Percentiles rank a stretch among this genome's conserved stretches.
phyloP scores from a whole-genome alignment of 73 alveolate genomes.

The Paramecium bursaria region DNA sequence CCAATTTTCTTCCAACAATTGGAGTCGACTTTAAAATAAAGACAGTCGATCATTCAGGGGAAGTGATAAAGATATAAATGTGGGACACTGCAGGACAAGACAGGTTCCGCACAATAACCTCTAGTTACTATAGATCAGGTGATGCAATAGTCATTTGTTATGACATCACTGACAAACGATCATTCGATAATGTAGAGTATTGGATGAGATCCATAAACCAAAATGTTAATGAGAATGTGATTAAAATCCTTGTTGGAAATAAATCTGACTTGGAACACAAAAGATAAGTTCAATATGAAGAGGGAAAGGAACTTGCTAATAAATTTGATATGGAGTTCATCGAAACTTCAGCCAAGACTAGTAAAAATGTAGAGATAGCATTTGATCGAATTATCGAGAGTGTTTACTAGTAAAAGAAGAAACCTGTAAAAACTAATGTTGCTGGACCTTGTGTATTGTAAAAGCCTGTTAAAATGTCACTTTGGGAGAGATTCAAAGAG shows the following conservation, averaged over 20 bases:
- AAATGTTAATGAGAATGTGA: conserved; percentile 28
- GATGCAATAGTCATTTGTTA: conserved; percentile 73
- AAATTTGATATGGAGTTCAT: not conserved
- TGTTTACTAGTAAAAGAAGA: conserved; percentile 10
- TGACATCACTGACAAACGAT: conserved; percentile 72
- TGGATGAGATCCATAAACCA: conserved; percentile 70
- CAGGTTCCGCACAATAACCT: conserved; percentile 66
- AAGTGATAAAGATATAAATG: conserved; percentile 36
- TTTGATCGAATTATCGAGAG: conserved; percentile 50
- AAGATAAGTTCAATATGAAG: not conserved
- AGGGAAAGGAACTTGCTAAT: not conserved
- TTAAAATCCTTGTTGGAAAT: not conserved
- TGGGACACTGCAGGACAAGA: conserved; percentile 71
- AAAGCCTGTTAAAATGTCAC: not conserved
- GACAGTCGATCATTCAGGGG: conserved; percentile 53
- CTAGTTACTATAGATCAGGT: conserved; percentile 67
- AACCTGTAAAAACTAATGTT: not conserved
- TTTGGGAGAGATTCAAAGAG: not conserved
- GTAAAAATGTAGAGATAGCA: conserved; percentile 58
- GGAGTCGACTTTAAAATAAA: conserved; percentile 86
- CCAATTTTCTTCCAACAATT: conserved; percentile 86
- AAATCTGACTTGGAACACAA: not conserved
- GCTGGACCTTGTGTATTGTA: not conserved
- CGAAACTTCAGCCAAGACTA: conserved; percentile 42
- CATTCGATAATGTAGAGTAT: conserved; percentile 74